Evolutionary conservation across 202 grass and related monocot species (phyloP).

Genomic region (Saccharum hybrid): DNA sequence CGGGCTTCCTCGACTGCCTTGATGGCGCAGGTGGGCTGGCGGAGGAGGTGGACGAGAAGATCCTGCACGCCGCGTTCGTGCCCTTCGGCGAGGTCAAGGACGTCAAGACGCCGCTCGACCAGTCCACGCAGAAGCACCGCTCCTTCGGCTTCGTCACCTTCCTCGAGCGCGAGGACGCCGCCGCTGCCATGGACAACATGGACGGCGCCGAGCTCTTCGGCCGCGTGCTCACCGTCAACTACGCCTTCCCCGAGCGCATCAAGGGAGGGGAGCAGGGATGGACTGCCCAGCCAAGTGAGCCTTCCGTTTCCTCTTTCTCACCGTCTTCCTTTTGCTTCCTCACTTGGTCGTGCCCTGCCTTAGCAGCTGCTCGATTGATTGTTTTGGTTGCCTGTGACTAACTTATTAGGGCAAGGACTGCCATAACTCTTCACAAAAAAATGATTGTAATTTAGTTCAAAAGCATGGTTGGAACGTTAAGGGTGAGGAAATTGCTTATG

Average conservation of each 20-base stretch:
- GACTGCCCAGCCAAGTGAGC: conserved; percentile 89
- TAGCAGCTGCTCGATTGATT: background rate
- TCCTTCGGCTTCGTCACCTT: conserved; percentile 99
- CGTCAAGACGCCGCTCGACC: conserved; percentile 96
- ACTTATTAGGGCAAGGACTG: background rate
- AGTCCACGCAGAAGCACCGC: conserved; percentile 95
- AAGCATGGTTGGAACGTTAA: background rate
- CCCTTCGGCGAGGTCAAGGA: conserved; percentile 99
- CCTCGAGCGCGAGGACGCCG: conserved; percentile 92
- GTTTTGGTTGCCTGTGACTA: background rate
- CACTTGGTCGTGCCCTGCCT: background rate
- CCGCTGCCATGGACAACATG: conserved; percentile 99
- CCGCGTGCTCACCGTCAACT: conserved; percentile 92
- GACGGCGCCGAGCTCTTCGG: conserved; percentile 93
- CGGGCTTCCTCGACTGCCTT: background rate
- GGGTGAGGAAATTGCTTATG: background rate
- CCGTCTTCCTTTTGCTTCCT: background rate
- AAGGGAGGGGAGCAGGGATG: conserved; percentile 99
- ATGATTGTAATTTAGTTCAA: background rate
- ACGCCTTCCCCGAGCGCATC: conserved; percentile 95
- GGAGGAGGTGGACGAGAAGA: conserved; percentile 93
- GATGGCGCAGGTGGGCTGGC: conserved; percentile 64
- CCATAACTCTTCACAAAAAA: background rate
- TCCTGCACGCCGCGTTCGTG: conserved; percentile 91
- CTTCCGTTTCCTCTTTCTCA: background rate